These are phyloP conservation scores for Chaetomium fimeti DNA, from an alignment of 495 filamentous ascomycete species.

Conservation along the genomic window DNA sequence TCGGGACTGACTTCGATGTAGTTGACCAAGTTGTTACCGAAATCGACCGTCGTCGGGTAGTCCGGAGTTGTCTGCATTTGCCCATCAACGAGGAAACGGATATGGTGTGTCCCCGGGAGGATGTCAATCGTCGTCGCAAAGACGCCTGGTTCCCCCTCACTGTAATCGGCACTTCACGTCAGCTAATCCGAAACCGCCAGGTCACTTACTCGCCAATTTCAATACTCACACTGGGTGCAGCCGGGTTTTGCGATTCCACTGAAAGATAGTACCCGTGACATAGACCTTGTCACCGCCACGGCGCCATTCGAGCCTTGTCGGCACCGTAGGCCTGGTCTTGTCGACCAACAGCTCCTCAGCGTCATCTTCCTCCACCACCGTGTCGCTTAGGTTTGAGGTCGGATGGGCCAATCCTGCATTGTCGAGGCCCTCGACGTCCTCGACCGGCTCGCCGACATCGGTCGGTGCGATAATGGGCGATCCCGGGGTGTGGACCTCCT, in stretches of 20 bases:
- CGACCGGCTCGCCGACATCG: conserved; percentile 55
- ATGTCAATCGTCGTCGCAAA: conserved; percentile 76
- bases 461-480: conserved; percentile 76
- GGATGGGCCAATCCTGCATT: conserved; percentile 49
- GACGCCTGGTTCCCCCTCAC: conserved; percentile 54
- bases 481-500: conserved; percentile 79
- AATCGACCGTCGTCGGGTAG: conserved; percentile 92
- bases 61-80: conserved; percentile 84
- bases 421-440: conserved; percentile 48
- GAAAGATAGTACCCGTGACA: conserved; percentile 93
- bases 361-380: conserved; percentile 77
- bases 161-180: conserved; percentile 30
- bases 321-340: conserved; percentile 63
- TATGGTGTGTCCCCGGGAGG: conserved; percentile 89
- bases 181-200: conserved; percentile 12
- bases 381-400: conserved; percentile 61
- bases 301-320: conserved; percentile 80
- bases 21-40: conserved; percentile 93
- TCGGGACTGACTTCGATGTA: conserved; percentile 91
- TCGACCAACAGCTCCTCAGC: conserved; percentile 71
- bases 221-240: conserved; percentile 75
- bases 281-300: conserved; percentile 81
- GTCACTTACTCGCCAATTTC: not conserved
- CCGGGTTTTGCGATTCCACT: conserved; percentile 89
- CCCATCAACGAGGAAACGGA: conserved; percentile 93